Evolutionary conservation across 108 stramenopile species (phyloP), one percentile per base, ranked within the genome.

Genomic region (Pseudonitzschia pungens): DNA sequence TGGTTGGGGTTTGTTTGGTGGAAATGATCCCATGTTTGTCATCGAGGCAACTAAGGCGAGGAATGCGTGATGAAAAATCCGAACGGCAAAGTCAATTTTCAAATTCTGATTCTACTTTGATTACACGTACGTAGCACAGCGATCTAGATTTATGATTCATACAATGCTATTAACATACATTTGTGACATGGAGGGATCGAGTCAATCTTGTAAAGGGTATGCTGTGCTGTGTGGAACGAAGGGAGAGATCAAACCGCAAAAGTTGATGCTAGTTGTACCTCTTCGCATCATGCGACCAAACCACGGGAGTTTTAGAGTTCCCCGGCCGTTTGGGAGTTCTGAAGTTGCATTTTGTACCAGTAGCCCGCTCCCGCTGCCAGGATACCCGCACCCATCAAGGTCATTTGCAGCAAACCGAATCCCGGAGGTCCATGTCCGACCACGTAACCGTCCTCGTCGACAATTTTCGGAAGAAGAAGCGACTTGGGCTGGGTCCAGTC

Each of bases 11-110:
- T n/a, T n/a, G n/a, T n/a, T n/a, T n/a, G 52, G 54, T 21, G 85
- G 85, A 70, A 77, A 79, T 15, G 90, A 94, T 73, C 93, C 90
- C 0, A 92, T 94, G 93, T 94, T 89, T 68, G 84, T 94, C 52
- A 76, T 91, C 11, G 80, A 90, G 73, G 86, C 85, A 15, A 63
- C 67, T 32, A 92, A 89, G 40, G 57, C 21, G 14, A 58, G 15
- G 14, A 27, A 31, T 16, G 28, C 22, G 57, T 15, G 15, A 58
- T 58, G 26, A 58, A 24, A 27, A 58, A 51, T n/a, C 4, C 10
- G 50, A 51, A 51, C 10, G 3, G 6, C 4, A 3, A n/a, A 51
- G 1, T 51, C 36, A 36, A 36, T 36, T 6, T n/a, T 36, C 4
- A 36, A 6, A 36, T 36, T 36, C 4, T 5, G 36, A 6, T 2